Conservation (phyloP, 108 stramenopile genomes). For the Poteriospumella lacustris region DNA sequence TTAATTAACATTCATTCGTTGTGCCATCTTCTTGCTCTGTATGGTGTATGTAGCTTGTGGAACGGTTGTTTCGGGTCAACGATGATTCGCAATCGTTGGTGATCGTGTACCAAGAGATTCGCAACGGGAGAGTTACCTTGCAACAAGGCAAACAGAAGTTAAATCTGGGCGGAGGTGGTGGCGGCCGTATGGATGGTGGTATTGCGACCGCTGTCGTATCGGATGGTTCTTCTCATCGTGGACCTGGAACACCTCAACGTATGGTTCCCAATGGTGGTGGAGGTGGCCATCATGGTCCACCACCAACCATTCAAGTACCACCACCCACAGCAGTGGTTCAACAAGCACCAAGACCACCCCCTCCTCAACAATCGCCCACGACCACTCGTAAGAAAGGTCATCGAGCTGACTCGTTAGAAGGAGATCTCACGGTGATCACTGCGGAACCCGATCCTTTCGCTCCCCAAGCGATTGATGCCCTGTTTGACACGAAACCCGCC, state of each 20-base stretch:
- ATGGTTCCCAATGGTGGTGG: not conserved
- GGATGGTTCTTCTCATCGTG: too few species aligned
- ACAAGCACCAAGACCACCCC: not conserved
- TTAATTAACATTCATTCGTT: too few species aligned
- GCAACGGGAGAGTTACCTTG: not conserved
- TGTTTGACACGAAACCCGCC: not conserved
- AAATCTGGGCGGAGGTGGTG: too few species aligned
- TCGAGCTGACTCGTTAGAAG: too few species aligned
- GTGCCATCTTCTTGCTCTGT: too few species aligned
- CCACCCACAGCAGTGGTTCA: not conserved
- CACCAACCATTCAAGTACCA: not conserved
- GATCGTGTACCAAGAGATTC: not conserved
- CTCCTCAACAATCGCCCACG: not conserved
- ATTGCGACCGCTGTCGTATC: too few species aligned
- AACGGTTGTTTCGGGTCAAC: not conserved
- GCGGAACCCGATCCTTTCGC: not conserved
- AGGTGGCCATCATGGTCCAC: not conserved
- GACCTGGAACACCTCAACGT: too few species aligned
- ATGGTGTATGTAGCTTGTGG: too few species aligned
- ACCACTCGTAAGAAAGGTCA: not conserved
- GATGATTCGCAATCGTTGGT: not conserved
- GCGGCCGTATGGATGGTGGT: too few species aligned
- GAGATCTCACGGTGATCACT: not conserved
- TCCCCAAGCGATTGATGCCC: not conserved
- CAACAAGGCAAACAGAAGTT: not conserved